Evolutionary conservation across 1,284 basidiomycete species (phyloP).

Genomic region (Puccinia polysora): DNA sequence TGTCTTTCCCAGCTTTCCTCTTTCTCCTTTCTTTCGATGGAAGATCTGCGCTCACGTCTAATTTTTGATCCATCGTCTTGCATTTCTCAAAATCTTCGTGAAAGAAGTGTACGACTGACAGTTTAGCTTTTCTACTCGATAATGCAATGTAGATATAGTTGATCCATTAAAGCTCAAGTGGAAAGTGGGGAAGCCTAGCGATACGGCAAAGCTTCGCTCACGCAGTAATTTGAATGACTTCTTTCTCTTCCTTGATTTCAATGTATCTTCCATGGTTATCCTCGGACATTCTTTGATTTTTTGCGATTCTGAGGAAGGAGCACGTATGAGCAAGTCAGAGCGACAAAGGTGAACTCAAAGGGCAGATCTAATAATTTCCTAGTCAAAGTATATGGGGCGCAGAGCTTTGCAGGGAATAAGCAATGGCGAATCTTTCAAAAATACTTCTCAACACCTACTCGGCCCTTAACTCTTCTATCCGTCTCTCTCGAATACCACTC

Average conservation of each 20-base stretch:
- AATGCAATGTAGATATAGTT: not conserved
- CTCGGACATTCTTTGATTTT: slow-evolving; percentile 63
- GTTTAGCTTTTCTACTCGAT: slow-evolving; percentile 65
- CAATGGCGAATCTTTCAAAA: slow-evolving; percentile 43
- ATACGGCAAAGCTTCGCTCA: slow-evolving; percentile 58
- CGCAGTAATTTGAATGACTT: slow-evolving; percentile 77
- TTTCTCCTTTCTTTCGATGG: no score
- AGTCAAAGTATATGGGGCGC: slow-evolving; percentile 22
- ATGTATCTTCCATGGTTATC: slow-evolving; percentile 68
- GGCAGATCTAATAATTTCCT: slow-evolving; percentile 22
- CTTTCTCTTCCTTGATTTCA: slow-evolving; percentile 82
- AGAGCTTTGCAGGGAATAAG: slow-evolving; percentile 49
- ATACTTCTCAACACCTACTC: slow-evolving; percentile 60
- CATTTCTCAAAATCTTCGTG: slow-evolving; percentile 87
- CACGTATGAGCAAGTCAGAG: slow-evolving; percentile 40
- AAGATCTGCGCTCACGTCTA: slow-evolving; percentile 64
- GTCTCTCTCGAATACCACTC: slow-evolving; percentile 68
- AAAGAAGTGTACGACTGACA: slow-evolving; percentile 88
- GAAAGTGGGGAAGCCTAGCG: no score
- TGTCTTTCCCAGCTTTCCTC: not conserved
- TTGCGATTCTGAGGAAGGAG: slow-evolving; percentile 60
- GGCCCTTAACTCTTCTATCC: slow-evolving; percentile 69
- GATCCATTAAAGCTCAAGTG: no score
- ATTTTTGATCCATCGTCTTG: slow-evolving; percentile 90
- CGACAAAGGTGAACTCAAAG: not conserved